Base-by-base conservation (phyloP, 2,329 filamentous ascomycete genomes). In the Elsinoe necatrix region DNA sequence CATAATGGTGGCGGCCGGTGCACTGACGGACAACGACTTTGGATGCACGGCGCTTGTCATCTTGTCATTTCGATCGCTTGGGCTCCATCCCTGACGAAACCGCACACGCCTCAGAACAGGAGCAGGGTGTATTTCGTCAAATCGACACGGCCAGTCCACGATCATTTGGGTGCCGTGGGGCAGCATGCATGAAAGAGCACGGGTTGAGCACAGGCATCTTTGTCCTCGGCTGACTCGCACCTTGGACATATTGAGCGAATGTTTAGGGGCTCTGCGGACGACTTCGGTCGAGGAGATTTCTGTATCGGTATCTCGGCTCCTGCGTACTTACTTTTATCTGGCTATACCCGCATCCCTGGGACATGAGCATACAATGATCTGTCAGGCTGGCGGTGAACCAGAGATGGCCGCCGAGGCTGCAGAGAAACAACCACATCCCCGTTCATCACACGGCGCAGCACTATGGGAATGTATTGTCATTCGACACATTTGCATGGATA, bases 371-470 rank as follows among this genome's bases (percentile, higher is more conserved):
- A 45, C 41, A 45, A 9, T 2, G 12, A 20, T 23, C 41, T 45
- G n/a, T 14, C 41, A 45, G 12, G 23, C 41, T 18, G 41, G 41
- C 12, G 25, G 41, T 25, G 41, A 14, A 45, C 41, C 41, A 45
- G 12, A 45, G 20, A 45, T 25, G 41, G 16, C 18, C 18, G 34
- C 4, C 18, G 48, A 39, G 48, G 48, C 48, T 52, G 48, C 48
- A 39, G 29, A 39, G 48, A 52, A 52, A 52, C 48, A 52, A 52
- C 48, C 48, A 52, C 48, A 52, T 52, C 31, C 18, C 16, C 45
- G 45, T 50, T 50, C 25, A n/a, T 18, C 29, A 20, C 16, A 25
- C 29, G 48, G 48, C 48, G 39, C 48, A 35, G 48, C 48, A 39
- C 8, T 21, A 8, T 35, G 16, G 18, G 34, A 21, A 29, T 14